Base-by-base conservation (phyloP, 768 basidiomycete genomes). In the Mycena rosella region DNA sequence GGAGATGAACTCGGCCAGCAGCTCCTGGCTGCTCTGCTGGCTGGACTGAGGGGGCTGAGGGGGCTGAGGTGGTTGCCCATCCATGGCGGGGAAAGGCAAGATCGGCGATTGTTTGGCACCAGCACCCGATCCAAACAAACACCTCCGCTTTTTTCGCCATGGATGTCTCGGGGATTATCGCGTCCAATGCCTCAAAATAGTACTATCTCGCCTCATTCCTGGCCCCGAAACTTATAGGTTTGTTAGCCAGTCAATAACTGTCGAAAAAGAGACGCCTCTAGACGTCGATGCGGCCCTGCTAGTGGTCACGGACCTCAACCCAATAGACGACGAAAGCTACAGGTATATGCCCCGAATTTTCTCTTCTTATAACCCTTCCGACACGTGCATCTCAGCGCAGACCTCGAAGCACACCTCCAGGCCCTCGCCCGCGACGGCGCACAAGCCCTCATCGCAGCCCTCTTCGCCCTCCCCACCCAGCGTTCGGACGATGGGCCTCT, bases 321-420 rank as follows among this genome's bases (percentile, higher is more conserved):
- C 93, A 15, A 89, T 96, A 69, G 96, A 98, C 78, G 86, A 87
- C 53, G 93, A 95, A 63, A 87, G 83, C 73, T 98, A 99, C 85
- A 81, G 85, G 96, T 96, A 68, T 72, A n/a, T n/a, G n/a, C n/a
- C n/a, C n/a, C n/a, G n/a, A n/a, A n/a, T n/a, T n/a, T n/a, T n/a
- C n/a, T n/a, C n/a, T n/a, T n/a, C n/a, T n/a, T n/a, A n/a, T n/a
- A n/a, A n/a, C n/a, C n/a, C n/a, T n/a, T n/a, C n/a, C n/a, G n/a
- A n/a, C n/a, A n/a, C n/a, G n/a, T n/a, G n/a, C n/a, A n/a, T n/a
- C n/a, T n/a, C n/a, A n/a, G n/a, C n/a, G n/a, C n/a, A n/a, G n/a
- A n/a, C 75, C 87, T 90, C 59, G 95, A 98, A 78, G 86, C 89
- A 20, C 92, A 93, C 74, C 90, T 99, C 51, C 89, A 87, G 75